Conservation (phyloP, 2,329 filamentous ascomycete species). For the Dactylellina leptospora region DNA sequence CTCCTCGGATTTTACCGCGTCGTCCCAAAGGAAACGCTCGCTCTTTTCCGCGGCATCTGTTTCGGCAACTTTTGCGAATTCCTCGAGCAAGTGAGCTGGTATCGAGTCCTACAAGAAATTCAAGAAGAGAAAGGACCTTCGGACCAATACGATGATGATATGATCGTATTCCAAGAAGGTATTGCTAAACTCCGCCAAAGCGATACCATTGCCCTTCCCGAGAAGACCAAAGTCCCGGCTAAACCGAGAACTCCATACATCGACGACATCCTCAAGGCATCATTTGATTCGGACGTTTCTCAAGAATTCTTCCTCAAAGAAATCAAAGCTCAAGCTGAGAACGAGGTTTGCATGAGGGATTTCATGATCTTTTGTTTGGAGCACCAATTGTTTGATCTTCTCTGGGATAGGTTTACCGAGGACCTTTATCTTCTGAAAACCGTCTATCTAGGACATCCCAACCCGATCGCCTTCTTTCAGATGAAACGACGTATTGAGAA, state of each 20-base stretch:
- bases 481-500: constrained; percentile 25
- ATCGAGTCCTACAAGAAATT: neutral
- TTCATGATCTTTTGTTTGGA: constrained; percentile 13
- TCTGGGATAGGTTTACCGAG: neutral
- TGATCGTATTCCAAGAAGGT: neutral
- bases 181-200: constrained; percentile 1
- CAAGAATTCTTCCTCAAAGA: constrained; percentile 18
- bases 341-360: neutral
- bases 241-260: constrained; percentile 36
- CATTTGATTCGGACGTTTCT: constrained; percentile 16
- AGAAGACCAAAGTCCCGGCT: neutral
- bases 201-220: neutral
- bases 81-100: constrained; percentile 14
- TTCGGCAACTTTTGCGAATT: constrained; percentile 15
- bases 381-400: neutral
- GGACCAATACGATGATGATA: neutral
- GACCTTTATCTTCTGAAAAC: constrained; percentile 4
- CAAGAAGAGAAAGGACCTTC: neutral
- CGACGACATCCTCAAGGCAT: constrained; percentile 42
- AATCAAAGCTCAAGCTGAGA: constrained; percentile 26
- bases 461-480: neutral
- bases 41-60: neutral
- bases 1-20: constrained; percentile 13
- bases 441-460: constrained; percentile 4
- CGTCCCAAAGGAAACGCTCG: neutral